Conservation (phyloP, 306 rosid genomes). For the Pueraria montana region DNA sequence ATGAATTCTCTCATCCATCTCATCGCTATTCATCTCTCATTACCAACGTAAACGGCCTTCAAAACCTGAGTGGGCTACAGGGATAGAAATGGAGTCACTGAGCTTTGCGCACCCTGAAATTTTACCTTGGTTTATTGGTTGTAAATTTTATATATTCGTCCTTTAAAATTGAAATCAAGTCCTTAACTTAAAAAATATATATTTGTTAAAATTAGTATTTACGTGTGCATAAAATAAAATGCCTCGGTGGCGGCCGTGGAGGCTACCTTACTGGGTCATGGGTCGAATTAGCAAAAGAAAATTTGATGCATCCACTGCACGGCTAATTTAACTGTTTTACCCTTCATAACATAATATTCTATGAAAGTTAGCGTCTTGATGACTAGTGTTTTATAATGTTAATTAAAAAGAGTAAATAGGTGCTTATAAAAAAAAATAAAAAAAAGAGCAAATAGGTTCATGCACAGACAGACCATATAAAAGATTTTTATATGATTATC, state of each 20-base stretch:
- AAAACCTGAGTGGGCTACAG: too few relatives aligned
- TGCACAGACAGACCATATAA: too few relatives aligned
- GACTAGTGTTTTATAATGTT: too few relatives aligned
- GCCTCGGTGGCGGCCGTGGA: not conserved
- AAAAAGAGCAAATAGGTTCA: too few relatives aligned
- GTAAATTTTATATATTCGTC: not conserved
- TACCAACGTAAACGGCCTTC: not conserved
- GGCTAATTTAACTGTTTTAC: not conserved
- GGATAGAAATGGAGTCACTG: not conserved
- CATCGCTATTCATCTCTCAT: not conserved
- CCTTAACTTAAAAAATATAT: not conserved
- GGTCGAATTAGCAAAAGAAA: not conserved
- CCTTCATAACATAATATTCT: not conserved
- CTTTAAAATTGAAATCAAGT: not conserved
- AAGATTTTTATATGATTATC: too few relatives aligned
- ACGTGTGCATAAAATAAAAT: not conserved
- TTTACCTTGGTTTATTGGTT: not conserved
- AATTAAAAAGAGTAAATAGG: too few relatives aligned
- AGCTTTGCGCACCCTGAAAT: not conserved
- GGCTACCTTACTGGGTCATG: not conserved
- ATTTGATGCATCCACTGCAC: not conserved
- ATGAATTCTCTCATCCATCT: too few relatives aligned
- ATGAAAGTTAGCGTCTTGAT: too few relatives aligned
- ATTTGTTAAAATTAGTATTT: not conserved
- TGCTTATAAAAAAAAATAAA: too few relatives aligned